Conservation (phyloP, 2,329 filamentous ascomycete species). For the Fusarium miscanthi region DNA sequence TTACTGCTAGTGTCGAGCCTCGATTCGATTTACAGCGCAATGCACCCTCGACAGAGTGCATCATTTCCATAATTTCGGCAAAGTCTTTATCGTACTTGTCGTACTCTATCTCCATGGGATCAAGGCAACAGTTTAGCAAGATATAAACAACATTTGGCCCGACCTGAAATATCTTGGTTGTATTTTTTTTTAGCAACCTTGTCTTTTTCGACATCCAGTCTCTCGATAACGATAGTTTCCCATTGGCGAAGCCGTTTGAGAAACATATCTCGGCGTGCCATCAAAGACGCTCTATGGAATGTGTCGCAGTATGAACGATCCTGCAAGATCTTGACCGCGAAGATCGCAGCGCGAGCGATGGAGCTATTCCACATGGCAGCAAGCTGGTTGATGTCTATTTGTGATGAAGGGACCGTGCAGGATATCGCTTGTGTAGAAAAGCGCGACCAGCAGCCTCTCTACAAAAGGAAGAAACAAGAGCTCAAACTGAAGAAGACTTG, state of each 20-base stretch:
- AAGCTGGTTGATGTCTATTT: not conserved
- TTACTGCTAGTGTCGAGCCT: no score
- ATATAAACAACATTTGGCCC: not conserved
- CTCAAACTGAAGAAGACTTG: not conserved
- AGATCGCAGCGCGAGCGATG: not conserved
- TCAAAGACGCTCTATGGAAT: not conserved
- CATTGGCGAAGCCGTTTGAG: not conserved
- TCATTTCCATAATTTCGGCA: not conserved
- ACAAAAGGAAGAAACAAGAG: not conserved
- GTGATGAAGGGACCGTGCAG: not conserved
- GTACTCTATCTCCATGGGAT: not conserved
- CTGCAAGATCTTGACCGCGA: not conserved
- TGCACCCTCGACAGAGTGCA: not conserved
- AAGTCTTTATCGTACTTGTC: not conserved
- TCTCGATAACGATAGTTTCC: not conserved
- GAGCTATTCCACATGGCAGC: not conserved
- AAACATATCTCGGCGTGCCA: not conserved
- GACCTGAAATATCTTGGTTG: not conserved
- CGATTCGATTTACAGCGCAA: no score
- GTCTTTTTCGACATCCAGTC: not conserved
- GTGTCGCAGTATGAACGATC: not conserved
- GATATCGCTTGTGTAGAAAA: not conserved
- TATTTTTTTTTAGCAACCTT: not conserved
- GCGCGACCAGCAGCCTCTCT: not conserved
- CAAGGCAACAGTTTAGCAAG: not conserved